Percentiles rank a stretch among this genome's conserved stretches.
phyloP scores from a whole-genome alignment of 208 protist genomes.

The Wallacemonas collosoma region DNA sequence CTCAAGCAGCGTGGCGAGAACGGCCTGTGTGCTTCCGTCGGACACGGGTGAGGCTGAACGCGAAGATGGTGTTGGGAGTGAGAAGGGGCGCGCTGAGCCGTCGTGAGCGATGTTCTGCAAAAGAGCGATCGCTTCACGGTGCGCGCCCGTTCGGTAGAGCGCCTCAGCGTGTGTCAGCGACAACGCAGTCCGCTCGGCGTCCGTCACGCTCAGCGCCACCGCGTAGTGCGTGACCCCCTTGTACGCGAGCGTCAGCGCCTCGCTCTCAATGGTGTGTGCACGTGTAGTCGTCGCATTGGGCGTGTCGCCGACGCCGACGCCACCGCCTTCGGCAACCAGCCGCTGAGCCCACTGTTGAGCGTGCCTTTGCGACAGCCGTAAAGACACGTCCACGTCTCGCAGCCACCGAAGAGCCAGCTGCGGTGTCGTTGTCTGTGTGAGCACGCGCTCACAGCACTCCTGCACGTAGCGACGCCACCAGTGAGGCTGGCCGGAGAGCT shows the following conservation, averaged over 20 bases:
- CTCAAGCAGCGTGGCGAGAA: no score
- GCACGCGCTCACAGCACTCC: conserved; percentile 20
- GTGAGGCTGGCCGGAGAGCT: conserved; percentile 25
- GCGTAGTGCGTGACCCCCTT: background rate
- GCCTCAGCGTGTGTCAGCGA: conserved; percentile 36
- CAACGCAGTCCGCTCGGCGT: conserved; percentile 8
- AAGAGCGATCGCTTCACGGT: conserved; percentile 29
- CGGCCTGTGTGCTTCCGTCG: no score
- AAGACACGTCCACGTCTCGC: conserved; percentile 1
- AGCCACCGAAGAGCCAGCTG: conserved; percentile 34
- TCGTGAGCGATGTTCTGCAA: conserved; percentile 24
- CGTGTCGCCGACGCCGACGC: background rate
- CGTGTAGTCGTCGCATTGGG: background rate
- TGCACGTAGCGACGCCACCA: conserved; percentile 23
- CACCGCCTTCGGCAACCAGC: background rate
- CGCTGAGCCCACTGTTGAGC: background rate
- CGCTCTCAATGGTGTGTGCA: background rate
- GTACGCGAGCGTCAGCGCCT: background rate
- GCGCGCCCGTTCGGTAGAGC: conserved; percentile 28
- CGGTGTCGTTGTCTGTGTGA: conserved; percentile 18
- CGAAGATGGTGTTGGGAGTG: no score
- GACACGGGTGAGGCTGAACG: no score
- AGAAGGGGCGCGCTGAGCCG: background rate
- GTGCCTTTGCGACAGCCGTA: background rate
- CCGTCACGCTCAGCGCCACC: background rate